Percentiles rank a stretch among this genome's conserved stretches.
phyloP scores from a whole-genome alignment of 1,284 basidiomycete genomes.

The Cryptococcus maquisensis region DNA sequence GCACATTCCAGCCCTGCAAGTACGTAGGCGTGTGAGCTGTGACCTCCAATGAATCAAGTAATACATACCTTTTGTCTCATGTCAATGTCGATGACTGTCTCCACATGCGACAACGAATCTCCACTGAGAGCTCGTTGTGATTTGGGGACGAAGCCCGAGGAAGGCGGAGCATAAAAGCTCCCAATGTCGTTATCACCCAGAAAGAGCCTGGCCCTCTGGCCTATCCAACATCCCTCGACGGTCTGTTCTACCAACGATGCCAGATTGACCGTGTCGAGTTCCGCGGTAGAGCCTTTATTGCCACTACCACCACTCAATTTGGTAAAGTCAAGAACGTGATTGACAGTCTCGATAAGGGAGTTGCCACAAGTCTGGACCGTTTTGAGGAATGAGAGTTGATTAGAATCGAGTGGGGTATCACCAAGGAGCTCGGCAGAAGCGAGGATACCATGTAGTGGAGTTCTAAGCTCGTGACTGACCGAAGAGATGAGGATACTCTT shows the following conservation, averaged over 20 bases:
- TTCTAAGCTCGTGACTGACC: slow-evolving; percentile 89
- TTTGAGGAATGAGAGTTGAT: slow-evolving; percentile 77
- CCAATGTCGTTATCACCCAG: slow-evolving; percentile 72
- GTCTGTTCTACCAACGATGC: slow-evolving; percentile 91
- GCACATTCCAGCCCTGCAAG: slow-evolving; percentile 73
- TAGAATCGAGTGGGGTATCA: slow-evolving; percentile 74
- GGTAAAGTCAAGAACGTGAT: slow-evolving; percentile 94
- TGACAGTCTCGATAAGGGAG: slow-evolving; percentile 62
- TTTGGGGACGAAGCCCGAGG: slow-evolving; percentile 49
- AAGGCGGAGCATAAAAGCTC: slow-evolving; percentile 72
- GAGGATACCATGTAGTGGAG: slow-evolving; percentile 83
- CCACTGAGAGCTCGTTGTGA: slow-evolving; percentile 46
- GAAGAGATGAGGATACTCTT: slow-evolving; percentile 53
- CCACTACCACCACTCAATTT: slow-evolving; percentile 83
- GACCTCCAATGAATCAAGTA: neutral
- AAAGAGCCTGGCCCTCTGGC: slow-evolving; percentile 74
- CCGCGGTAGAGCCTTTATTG: slow-evolving; percentile 62
- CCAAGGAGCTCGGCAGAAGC: slow-evolving; percentile 83
- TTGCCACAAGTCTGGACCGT: slow-evolving; percentile 52
- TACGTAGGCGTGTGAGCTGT: slow-evolving; percentile 5
- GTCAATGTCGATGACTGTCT: slow-evolving; percentile 85
- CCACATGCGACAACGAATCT: slow-evolving; percentile 46
- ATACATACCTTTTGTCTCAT: slow-evolving; percentile 60
- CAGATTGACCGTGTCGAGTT: slow-evolving; percentile 69
- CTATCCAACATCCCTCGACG: slow-evolving; percentile 92